A percentile compares a stretch with the other conserved stretches of the same genome.
Evolutionary conservation across 768 basidiomycete genomes (phyloP).

Genomic region (Suillus bovinus): DNA sequence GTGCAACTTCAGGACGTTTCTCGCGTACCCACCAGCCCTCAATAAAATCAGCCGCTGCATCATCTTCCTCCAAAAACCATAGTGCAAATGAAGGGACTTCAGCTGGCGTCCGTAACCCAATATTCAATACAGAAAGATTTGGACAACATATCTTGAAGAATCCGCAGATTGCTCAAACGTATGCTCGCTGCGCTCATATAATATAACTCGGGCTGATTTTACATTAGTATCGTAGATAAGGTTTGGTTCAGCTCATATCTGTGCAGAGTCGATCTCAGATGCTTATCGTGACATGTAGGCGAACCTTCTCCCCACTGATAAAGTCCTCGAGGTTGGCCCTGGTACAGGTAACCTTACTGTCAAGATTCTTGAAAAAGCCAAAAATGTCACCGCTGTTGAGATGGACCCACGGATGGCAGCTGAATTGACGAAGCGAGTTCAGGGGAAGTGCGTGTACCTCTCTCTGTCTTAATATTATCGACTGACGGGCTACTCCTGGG

Average conservation of each 20-base stretch:
- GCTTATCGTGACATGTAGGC: conserved; percentile 49
- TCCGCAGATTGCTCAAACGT: conserved; percentile 89
- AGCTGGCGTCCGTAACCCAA: conserved; percentile 68
- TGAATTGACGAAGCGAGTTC: conserved; percentile 93
- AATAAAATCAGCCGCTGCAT: conserved; percentile 39
- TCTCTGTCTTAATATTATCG: background rate
- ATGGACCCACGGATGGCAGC: conserved; percentile 99
- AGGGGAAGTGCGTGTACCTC: conserved; percentile 82
- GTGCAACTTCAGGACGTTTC: conserved; percentile 76
- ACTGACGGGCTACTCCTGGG: background rate
- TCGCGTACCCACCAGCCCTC: conserved; percentile 66
- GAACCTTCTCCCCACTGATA: conserved; percentile 89
- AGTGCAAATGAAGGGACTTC: conserved; percentile 39
- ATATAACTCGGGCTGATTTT: conserved; percentile 16
- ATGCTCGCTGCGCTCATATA: conserved; percentile 31
- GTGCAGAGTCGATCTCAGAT: background rate
- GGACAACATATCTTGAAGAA: conserved; percentile 99
- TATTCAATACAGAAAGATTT: conserved; percentile 93
- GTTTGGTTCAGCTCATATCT: conserved; percentile 26
- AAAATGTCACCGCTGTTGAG: conserved; percentile 92
- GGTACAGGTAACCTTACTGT: conserved; percentile 97
- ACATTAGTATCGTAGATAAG: conserved; percentile 61
- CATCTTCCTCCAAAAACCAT: conserved; percentile 41
- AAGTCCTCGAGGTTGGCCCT: conserved; percentile 95
- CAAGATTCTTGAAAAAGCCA: conserved; percentile 89